phyloP scores from a whole-genome alignment of 2,329 filamentous ascomycete species.

The Fusarium napiforme region DNA sequence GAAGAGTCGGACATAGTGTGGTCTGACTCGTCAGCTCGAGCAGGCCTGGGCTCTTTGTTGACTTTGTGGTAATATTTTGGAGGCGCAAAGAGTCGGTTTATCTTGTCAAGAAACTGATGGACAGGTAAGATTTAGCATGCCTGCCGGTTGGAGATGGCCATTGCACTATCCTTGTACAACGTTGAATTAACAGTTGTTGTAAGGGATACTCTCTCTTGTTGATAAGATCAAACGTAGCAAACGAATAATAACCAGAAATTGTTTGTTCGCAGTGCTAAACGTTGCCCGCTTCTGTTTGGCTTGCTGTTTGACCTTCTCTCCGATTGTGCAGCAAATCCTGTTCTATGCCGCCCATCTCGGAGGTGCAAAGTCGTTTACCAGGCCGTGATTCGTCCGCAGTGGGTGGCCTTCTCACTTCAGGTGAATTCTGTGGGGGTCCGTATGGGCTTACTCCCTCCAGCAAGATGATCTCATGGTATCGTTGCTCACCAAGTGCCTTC shows the following conservation, averaged over 20 bases:
- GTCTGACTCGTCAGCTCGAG: not conserved
- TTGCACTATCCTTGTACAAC: too few relatives aligned
- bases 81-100: not conserved
- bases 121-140: not conserved
- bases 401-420: conserved; percentile 1
- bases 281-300: not conserved
- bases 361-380: not conserved
- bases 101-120: not conserved
- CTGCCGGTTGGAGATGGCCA: not conserved
- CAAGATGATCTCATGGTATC: conserved; percentile 14
- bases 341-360: not conserved
- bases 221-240: too few relatives aligned
- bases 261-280: not conserved
- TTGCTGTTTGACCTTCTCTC: not conserved
- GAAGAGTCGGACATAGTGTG: not conserved
- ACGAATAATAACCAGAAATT: not conserved
- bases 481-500: conserved; percentile 1
- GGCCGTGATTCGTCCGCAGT: not conserved
- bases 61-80: not conserved
- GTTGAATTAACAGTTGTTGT: not conserved
- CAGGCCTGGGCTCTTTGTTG: not conserved
- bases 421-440: not conserved
- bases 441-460: not conserved
- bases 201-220: not conserved
- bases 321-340: not conserved